These are phyloP conservation scores for Speleostelium caveatum DNA, from an alignment of 78 protist species.

Conservation along the genomic window DNA sequence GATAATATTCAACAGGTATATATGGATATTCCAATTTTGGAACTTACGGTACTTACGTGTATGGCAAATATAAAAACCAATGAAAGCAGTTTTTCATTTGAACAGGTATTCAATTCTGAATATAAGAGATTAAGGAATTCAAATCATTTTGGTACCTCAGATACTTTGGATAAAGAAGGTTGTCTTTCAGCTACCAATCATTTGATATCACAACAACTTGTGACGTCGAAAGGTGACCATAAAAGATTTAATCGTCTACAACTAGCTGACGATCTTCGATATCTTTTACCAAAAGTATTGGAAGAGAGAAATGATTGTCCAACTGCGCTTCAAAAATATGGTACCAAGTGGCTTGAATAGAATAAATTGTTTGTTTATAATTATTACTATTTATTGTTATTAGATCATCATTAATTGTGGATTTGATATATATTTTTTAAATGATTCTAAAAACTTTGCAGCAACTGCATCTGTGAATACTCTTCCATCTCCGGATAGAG, in stretches of 20 bases:
- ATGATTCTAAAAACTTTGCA: slow-evolving; percentile 37
- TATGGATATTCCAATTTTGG: slow-evolving; percentile 1
- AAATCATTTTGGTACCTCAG: background rate
- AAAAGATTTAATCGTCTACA: background rate
- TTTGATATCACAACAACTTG: background rate
- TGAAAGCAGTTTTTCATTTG: background rate
- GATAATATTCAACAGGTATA: background rate
- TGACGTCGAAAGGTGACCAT: background rate
- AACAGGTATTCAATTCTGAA: background rate
- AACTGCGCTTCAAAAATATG: slow-evolving; percentile 13
- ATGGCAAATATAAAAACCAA: background rate
- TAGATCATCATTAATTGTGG: slow-evolving; percentile 48
- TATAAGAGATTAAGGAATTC: background rate
- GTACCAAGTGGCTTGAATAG: slow-evolving; percentile 41
- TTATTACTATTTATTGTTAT: background rate
- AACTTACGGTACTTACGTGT: slow-evolving; percentile 12
- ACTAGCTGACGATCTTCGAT: background rate
- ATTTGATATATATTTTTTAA: slow-evolving; percentile 58
- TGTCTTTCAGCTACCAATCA: background rate
- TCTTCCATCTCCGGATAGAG: slow-evolving; percentile 71
- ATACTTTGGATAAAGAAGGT: background rate
- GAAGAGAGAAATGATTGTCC: slow-evolving; percentile 21
- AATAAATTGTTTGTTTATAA: background rate
- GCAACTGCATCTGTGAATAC: slow-evolving; percentile 76
- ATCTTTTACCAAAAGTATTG: background rate